Evolutionary conservation across 306 rosid species (phyloP).

Genomic region (Sesbania bispinosa): DNA sequence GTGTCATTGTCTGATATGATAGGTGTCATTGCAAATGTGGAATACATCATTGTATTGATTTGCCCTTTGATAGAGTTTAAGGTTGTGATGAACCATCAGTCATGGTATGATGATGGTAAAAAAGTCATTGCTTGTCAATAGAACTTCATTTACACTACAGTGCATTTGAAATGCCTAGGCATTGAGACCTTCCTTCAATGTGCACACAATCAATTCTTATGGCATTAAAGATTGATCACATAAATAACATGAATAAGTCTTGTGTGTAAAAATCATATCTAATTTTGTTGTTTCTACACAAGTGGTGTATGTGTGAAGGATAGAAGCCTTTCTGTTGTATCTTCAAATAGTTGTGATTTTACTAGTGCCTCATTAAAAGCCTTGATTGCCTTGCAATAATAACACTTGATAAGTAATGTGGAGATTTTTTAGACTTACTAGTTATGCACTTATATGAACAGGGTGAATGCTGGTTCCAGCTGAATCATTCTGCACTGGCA

Average conservation of each 20-base stretch:
- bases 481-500: slow-evolving; percentile 28
- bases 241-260: not conserved
- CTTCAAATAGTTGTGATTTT: slow-evolving; percentile 2
- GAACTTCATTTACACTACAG: too few relatives aligned
- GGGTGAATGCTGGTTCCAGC: slow-evolving; percentile 83
- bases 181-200: not conserved
- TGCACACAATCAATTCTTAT: not conserved
- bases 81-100: too few relatives aligned
- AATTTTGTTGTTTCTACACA: not conserved
- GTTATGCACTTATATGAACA: slow-evolving; percentile 29
- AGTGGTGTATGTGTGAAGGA: not conserved
- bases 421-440: not conserved
- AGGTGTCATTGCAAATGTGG: too few relatives aligned
- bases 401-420: not conserved
- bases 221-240: not conserved
- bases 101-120: too few relatives aligned
- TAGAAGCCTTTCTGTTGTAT: not conserved
- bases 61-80: too few relatives aligned
- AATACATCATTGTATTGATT: too few relatives aligned
- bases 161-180: not conserved
- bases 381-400: not conserved
- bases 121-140: not conserved
- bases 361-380: not conserved
- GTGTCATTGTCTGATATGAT: too few relatives aligned
- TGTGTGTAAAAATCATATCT: not conserved